These are phyloP conservation scores for Trichothecium roseum DNA, from an alignment of 2,329 filamentous ascomycete genomes.

Conservation along the genomic window DNA sequence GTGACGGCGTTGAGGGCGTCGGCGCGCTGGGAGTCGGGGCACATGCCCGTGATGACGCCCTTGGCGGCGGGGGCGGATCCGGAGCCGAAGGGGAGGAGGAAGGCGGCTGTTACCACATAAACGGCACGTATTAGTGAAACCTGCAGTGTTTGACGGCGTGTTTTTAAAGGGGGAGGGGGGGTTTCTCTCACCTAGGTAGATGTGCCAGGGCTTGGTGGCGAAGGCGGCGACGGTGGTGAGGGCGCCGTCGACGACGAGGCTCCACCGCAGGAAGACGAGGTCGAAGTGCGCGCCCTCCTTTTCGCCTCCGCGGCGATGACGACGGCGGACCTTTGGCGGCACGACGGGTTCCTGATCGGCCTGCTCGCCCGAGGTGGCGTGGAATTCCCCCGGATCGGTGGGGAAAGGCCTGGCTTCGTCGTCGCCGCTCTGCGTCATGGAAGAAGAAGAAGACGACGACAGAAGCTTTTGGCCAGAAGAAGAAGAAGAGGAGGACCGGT, in stretches of 20 bases:
- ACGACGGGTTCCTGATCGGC: slow-evolving; percentile 33
- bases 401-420: slow-evolving; percentile 15
- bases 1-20: slow-evolving; percentile 62
- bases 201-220: slow-evolving; percentile 54
- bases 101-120: too few species aligned
- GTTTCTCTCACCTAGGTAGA: slow-evolving; percentile 49
- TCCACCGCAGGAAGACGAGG: slow-evolving; percentile 56
- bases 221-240: slow-evolving; percentile 55
- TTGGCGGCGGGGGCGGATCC: slow-evolving; percentile 61
- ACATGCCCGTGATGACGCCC: slow-evolving; percentile 65
- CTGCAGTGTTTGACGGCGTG: too few species aligned
- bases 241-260: slow-evolving; percentile 52
- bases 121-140: too few species aligned
- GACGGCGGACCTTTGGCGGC: slow-evolving; percentile 14
- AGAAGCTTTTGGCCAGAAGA: too few species aligned
- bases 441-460: background rate
- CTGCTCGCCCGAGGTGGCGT: slow-evolving; percentile 27
- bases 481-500: too few species aligned
- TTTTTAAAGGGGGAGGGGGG: background rate
- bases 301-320: slow-evolving; percentile 23
- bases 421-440: background rate
- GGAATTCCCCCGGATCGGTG: slow-evolving; percentile 27
- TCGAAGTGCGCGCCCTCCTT: slow-evolving; percentile 48
- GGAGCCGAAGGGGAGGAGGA: slow-evolving; percentile 56
- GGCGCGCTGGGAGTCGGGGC: slow-evolving; percentile 46